A percentile compares a stretch with the other conserved stretches of the same genome.
These are phyloP conservation scores for Myriosclerotinia scirpicola DNA, from an alignment of 2,329 filamentous ascomycete genomes.

Conservation along the genomic window DNA sequence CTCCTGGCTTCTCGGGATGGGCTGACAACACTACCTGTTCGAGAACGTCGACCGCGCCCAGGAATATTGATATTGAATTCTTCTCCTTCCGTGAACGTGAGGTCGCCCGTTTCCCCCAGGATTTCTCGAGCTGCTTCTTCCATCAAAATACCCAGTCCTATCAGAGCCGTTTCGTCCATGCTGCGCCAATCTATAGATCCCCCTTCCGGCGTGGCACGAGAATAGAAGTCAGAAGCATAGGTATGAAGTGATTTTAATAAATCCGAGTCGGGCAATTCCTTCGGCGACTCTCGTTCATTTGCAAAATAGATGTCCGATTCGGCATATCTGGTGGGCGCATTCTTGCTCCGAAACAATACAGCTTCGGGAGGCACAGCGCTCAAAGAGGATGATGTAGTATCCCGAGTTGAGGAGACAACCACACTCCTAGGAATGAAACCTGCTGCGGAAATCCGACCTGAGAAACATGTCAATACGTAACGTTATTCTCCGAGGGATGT, in stretches of 20 bases:
- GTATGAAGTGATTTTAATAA: slow-evolving; percentile 67
- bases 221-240: slow-evolving; percentile 68
- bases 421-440: slow-evolving; percentile 44
- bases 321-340: slow-evolving; percentile 65
- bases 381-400: slow-evolving; percentile 38
- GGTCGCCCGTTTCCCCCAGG: slow-evolving; percentile 64
- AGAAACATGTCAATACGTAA: slow-evolving; percentile 17
- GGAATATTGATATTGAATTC: slow-evolving; percentile 20
- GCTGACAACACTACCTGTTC: slow-evolving; percentile 15
- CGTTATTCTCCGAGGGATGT: slow-evolving; percentile 10
- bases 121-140: slow-evolving; percentile 66
- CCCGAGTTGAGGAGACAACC: slow-evolving; percentile 34
- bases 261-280: slow-evolving; percentile 64
- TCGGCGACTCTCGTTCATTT: slow-evolving; percentile 55
- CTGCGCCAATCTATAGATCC: slow-evolving; percentile 50
- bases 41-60: slow-evolving; percentile 2
- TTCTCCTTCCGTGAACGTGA: slow-evolving; percentile 66
- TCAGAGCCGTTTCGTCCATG: slow-evolving; percentile 75
- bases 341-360: slow-evolving; percentile 63
- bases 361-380: slow-evolving; percentile 63
- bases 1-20: slow-evolving; percentile 1
- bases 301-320: slow-evolving; percentile 73
- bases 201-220: slow-evolving; percentile 35
- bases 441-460: slow-evolving; percentile 46
- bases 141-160: slow-evolving; percentile 72